Conservation (phyloP, 176 grass and related monocot genomes). For the Avena atlantica region DNA sequence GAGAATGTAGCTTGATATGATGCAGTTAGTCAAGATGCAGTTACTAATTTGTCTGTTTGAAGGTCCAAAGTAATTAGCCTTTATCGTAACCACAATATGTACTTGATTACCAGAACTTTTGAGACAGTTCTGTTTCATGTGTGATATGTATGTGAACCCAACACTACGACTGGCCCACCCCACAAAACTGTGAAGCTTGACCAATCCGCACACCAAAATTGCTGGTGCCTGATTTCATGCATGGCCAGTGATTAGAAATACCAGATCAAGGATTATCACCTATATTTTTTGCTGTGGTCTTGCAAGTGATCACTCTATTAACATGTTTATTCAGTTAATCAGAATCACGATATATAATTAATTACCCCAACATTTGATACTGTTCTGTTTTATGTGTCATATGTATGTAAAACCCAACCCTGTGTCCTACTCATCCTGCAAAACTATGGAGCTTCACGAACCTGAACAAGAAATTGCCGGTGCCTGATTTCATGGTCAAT, state of each 20-base stretch:
- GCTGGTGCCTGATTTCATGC: too few relatives aligned
- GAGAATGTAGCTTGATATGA: background rate
- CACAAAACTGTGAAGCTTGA: background rate
- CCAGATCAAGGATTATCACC: too few relatives aligned
- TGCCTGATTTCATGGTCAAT: background rate
- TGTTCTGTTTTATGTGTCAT: background rate
- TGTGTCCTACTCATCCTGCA: background rate
- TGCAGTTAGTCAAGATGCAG: background rate
- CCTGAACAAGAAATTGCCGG: background rate
- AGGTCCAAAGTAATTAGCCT: background rate
- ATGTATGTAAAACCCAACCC: background rate
- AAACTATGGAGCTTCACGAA: background rate
- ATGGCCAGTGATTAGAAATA: too few relatives aligned
- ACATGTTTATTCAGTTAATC: conserved; percentile 6
- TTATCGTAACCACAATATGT: background rate
- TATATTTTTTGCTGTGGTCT: background rate
- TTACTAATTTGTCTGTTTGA: background rate
- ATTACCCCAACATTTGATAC: background rate
- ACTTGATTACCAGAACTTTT: conserved; percentile 25
- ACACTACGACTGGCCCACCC: background rate
- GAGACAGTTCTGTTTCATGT: background rate
- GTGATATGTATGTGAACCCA: background rate
- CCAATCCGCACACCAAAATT: background rate
- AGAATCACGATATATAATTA: background rate
- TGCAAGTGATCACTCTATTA: background rate